Percentiles rank a stretch among this genome's conserved stretches.
Evolutionary conservation across 192 early-diverging fungal species (phyloP).

Genomic region (Backusella westeae): DNA sequence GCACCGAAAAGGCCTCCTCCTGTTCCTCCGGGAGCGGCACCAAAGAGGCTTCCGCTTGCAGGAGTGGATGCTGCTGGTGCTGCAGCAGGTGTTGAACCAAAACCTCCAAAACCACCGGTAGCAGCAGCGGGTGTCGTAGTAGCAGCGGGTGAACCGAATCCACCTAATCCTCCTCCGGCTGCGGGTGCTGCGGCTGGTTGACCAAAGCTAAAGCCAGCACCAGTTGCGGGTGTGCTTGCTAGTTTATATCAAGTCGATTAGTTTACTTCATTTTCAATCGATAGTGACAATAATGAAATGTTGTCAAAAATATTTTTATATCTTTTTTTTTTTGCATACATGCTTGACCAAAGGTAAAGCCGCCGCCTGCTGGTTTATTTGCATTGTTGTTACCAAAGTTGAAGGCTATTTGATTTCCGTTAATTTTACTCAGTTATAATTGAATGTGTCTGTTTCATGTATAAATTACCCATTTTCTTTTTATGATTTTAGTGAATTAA

Average conservation of each 20-base stretch:
- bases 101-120: not conserved
- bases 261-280: not conserved
- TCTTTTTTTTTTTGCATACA: not conserved
- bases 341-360: not conserved
- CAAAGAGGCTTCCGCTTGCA: conserved; percentile 10
- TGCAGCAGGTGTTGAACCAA: not conserved
- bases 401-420: conserved; percentile 9
- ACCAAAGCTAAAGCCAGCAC: conserved; percentile 13
- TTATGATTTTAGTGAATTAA: not conserved
- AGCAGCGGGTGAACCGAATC: not conserved
- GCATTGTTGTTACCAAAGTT: conserved; percentile 14
- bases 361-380: conserved; percentile 15
- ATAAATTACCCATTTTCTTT: not conserved
- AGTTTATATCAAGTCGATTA: not conserved
- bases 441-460: not conserved
- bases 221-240: not conserved
- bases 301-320: not conserved
- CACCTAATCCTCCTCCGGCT: conserved; percentile 4
- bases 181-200: conserved; percentile 12
- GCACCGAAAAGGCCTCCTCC: conserved; percentile 18
- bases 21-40: conserved; percentile 2
- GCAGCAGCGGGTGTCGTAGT: not conserved
- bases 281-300: not conserved
- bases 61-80: conserved; percentile 3
- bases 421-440: not conserved